Evolutionary conservation across 148 eudicot species (phyloP), one percentile per base, ranked within the genome.

Genomic region (Amaranthus cruentus): DNA sequence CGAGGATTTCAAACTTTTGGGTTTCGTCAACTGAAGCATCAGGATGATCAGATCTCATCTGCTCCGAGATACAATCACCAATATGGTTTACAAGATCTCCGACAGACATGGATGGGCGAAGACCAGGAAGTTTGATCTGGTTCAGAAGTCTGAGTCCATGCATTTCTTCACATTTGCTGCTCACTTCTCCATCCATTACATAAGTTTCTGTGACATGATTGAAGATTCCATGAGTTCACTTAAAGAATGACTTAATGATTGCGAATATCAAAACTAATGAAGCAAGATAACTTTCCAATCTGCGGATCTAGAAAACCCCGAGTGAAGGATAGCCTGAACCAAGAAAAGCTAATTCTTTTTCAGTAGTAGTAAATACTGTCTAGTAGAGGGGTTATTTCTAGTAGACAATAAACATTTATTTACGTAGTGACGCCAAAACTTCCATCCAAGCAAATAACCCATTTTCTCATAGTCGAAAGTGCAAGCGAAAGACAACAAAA

Each of bases 101-200:
- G 81, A 90, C 88, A 5, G 93, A 90, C 93, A 90, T 87, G 13
- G 96, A 90, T 18, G 90, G 76, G 74, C 75, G 88, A 47, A 93
- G 81, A 49, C 88, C 90, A 9, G 91, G 93, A 8, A 85, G 83
- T 74, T 78, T 90, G 69, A 85, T 84, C 50, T 84, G 89, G 59
- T 85, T 89, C 76, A 86, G 76, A 59, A 84, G 76, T 77, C 80
- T 75, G 57, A 83, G 83, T 49, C 75, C 77, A 55, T 81, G 79
- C 15, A 81, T 70, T 70, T 84, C 87, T 28, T 79, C 82, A 12
- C 66, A 42, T 81, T 86, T 82, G 72, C 79, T 71, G 74, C 80
- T 78, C 15, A 75, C 79, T 12, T 79, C 79, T 43, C 83, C 87
- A 76, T 85, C 91, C 48, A 81, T 65, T 8, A 69, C 50, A 15